Evolutionary conservation across 139 green algal genomes (phyloP).

Genomic region (Mesotaenium endlicherianum): DNA sequence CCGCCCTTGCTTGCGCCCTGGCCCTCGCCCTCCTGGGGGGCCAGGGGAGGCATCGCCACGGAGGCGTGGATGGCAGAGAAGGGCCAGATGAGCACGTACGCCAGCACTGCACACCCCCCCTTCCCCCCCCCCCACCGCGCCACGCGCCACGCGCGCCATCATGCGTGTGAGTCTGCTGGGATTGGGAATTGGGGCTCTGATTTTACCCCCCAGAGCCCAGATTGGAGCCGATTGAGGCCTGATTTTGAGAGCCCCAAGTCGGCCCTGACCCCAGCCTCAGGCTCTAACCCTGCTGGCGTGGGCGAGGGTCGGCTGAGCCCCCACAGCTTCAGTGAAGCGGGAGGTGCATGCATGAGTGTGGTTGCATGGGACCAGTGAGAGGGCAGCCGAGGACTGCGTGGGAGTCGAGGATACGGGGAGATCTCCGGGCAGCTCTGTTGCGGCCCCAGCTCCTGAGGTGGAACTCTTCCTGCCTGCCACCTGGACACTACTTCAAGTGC

Average conservation of each 20-base stretch:
- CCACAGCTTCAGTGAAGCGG: neutral
- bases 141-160: neutral
- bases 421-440: too few relatives aligned
- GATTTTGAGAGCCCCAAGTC: too few relatives aligned
- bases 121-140: neutral
- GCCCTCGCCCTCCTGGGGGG: neutral
- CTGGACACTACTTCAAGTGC: too few relatives aligned
- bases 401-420: too few relatives aligned
- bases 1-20: neutral
- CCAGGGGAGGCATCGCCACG: neutral
- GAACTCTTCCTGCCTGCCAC: too few relatives aligned
- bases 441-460: too few relatives aligned
- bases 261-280: neutral
- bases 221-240: too few relatives aligned
- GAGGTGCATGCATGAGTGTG: neutral
- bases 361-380: neutral
- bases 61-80: neutral
- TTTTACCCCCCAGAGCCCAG: neutral
- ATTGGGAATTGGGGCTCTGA: neutral
- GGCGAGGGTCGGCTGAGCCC: neutral
- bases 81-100: slow-evolving; percentile 17
- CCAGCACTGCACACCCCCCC: neutral
- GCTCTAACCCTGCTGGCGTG: too few relatives aligned
- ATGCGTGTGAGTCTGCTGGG: neutral
- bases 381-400: neutral